Evolutionary conservation across 2,329 filamentous ascomycete genomes (phyloP).

Genomic region (Trichoderma pleuroti): DNA sequence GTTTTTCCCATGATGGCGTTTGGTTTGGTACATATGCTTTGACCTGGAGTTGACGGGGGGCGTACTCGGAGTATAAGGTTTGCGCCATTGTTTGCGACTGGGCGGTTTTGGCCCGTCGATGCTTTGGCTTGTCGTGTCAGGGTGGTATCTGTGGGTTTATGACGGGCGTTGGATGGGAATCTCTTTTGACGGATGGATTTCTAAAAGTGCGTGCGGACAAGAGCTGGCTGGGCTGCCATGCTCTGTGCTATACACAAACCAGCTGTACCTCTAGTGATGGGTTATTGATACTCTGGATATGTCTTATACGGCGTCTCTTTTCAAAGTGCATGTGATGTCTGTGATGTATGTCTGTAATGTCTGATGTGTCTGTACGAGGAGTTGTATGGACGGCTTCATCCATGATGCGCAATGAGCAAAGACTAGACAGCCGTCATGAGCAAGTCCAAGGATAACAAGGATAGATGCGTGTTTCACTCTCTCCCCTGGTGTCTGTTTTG

Average conservation of each 20-base stretch:
- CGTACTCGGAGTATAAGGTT: neutral
- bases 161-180: neutral
- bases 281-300: neutral
- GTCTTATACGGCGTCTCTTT: neutral
- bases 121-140: neutral
- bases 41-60: neutral
- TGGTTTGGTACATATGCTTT: neutral
- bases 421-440: neutral
- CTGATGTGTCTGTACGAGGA: neutral
- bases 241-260: neutral
- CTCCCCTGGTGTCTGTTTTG: neutral
- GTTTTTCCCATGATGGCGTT: neutral
- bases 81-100: neutral
- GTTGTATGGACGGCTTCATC: neutral
- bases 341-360: neutral
- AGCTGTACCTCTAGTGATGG: neutral
- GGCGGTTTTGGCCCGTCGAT: neutral
- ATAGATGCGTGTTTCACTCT: neutral
- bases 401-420: neutral
- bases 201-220: neutral
- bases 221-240: neutral
- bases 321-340: neutral
- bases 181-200: neutral
- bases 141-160: neutral
- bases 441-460: neutral